A percentile compares a stretch with the other conserved stretches of the same genome.
Evolutionary conservation across 805 yeast genomes (phyloP).

Genomic region (Lipomyces spencermartinsiae): DNA sequence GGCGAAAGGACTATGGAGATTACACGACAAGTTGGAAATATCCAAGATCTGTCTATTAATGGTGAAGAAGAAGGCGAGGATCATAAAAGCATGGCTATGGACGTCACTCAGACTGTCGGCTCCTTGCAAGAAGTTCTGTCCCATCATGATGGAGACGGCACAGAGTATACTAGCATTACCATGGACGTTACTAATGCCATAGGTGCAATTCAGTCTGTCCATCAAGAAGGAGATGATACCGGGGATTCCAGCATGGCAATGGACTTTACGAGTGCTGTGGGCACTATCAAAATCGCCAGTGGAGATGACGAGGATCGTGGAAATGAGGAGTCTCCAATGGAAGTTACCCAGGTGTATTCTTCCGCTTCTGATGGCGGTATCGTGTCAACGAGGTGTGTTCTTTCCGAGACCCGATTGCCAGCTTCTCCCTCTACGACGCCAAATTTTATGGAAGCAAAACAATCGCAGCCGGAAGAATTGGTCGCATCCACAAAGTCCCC

Average conservation of each 20-base stretch:
- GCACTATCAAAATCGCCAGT: constrained; percentile 12
- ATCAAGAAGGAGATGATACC: constrained; percentile 5
- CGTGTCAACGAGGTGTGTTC: not conserved
- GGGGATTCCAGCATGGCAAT: constrained; percentile 23
- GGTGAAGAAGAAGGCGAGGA: constrained; percentile 5
- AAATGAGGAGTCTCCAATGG: constrained; percentile 11
- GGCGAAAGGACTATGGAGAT: constrained; percentile 30
- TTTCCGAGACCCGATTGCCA: not conserved
- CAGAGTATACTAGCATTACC: constrained; percentile 20
- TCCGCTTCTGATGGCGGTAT: not conserved
- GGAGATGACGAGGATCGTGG: not conserved
- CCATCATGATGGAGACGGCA: constrained; percentile 16
- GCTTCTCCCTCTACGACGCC: not conserved
- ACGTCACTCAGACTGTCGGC: constrained; percentile 33
- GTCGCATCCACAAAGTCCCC: not conserved
- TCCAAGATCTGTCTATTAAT: not conserved
- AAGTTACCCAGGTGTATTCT: constrained; percentile 5
- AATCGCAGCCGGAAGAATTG: not conserved
- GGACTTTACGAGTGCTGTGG: constrained; percentile 35
- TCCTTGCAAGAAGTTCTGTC: constrained; percentile 9
- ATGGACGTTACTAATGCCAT: constrained; percentile 39
- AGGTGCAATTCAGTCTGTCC: constrained; percentile 24
- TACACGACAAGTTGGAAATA: constrained; percentile 20
- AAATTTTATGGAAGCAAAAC: not conserved
- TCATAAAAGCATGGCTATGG: constrained; percentile 33